Evolutionary conservation across 345 rosid species (phyloP).

Genomic region (Ailanthus altissimus): DNA sequence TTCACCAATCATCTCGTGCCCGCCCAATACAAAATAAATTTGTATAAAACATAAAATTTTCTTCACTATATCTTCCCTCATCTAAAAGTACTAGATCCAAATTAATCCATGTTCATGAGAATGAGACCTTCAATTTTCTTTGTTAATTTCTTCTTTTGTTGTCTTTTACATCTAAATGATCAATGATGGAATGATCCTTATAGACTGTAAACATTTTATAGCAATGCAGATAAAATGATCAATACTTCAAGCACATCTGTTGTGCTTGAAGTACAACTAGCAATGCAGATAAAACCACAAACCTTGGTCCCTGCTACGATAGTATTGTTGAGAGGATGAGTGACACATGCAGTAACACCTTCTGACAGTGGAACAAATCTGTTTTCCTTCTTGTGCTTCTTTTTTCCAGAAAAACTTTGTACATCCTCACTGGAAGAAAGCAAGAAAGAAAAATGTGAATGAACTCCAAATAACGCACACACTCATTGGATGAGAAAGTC

Average conservation of each 20-base stretch:
- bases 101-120: too few relatives aligned
- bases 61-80: neutral
- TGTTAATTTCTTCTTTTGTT: neutral
- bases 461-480: conserved; percentile 8
- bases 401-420: conserved; percentile 25
- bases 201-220: too few relatives aligned
- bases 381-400: conserved; percentile 43
- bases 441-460: neutral
- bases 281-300: conserved; percentile 20
- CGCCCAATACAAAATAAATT: neutral
- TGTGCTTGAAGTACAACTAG: neutral
- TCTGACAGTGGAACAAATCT: conserved; percentile 75
- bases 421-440: conserved; percentile 44
- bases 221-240: too few relatives aligned
- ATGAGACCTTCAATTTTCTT: neutral
- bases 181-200: neutral
- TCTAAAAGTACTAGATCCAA: neutral
- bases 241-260: neutral
- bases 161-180: neutral
- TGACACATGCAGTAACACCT: conserved; percentile 63
- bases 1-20: neutral
- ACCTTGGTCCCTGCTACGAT: conserved; percentile 91
- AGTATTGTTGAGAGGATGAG: conserved; percentile 75
- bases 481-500: too few relatives aligned
- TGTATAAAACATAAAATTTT: neutral